These are phyloP conservation scores for Vickermania spadyakhi DNA, from an alignment of 208 protist genomes.

Conservation along the genomic window DNA sequence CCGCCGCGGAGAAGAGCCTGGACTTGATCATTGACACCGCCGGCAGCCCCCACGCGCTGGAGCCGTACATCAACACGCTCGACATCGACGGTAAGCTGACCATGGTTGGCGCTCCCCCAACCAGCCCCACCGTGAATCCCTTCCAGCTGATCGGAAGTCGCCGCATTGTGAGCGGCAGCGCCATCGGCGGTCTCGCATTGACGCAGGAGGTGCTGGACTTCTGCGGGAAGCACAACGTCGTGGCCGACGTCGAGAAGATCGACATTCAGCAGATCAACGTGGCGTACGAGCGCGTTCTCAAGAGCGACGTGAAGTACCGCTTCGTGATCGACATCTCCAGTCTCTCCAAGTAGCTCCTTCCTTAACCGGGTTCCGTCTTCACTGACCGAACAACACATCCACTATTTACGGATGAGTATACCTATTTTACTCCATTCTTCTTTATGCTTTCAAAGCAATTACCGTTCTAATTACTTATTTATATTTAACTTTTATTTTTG, in stretches of 20 bases:
- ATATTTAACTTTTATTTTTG: no score
- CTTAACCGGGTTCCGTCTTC: no score
- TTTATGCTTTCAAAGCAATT: no score
- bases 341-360: not conserved
- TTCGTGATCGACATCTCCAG: constrained; percentile 36
- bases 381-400: no score
- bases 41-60: constrained; percentile 19
- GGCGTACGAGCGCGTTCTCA: constrained; percentile 26
- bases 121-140: constrained; percentile 14
- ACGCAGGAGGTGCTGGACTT: constrained; percentile 67
- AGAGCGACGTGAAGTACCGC: constrained; percentile 32
- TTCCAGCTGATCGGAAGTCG: constrained; percentile 11
- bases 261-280: constrained; percentile 37
- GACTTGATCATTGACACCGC: constrained; percentile 42
- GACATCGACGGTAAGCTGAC: constrained; percentile 20
- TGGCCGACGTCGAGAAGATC: constrained; percentile 29
- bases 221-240: constrained; percentile 37
- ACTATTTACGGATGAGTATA: no score
- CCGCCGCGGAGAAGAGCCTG: constrained; percentile 13
- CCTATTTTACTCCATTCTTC: no score
- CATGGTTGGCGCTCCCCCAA: constrained; percentile 25
- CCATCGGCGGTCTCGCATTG: constrained; percentile 36
- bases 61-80: constrained; percentile 26
- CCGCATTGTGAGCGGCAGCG: constrained; percentile 20
- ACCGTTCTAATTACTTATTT: no score